A percentile compares a stretch with the other conserved stretches of the same genome.
phyloP scores from a whole-genome alignment of 2,329 filamentous ascomycete genomes.

The Cyphellophora attinorum region DNA sequence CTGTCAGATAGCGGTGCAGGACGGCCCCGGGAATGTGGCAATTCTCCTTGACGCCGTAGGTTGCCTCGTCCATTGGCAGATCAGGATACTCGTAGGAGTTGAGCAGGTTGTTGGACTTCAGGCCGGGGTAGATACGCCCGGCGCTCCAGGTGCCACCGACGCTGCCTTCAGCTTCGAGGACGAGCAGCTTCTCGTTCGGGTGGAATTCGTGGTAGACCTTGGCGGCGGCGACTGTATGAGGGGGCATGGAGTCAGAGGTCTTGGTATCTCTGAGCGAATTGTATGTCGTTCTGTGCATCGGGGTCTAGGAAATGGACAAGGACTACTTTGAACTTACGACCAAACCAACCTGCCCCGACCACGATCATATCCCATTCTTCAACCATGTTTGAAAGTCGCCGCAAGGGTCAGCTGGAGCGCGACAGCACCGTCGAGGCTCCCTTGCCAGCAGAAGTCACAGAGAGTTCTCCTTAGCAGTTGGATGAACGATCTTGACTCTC shows the following conservation, averaged over 20 bases:
- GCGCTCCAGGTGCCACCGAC: slow-evolving; percentile 63
- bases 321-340: no score
- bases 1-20: slow-evolving; percentile 47
- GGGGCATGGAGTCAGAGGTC: no score
- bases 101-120: slow-evolving; percentile 65
- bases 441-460: no score
- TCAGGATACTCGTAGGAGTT: slow-evolving; percentile 67
- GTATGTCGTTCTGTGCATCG: no score
- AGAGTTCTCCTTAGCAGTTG: no score
- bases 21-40: slow-evolving; percentile 51
- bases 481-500: no score
- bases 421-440: no score
- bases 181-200: slow-evolving; percentile 44
- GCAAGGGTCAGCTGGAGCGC: no score
- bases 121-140: slow-evolving; percentile 54
- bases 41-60: slow-evolving; percentile 38
- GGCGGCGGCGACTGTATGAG: slow-evolving; percentile 50
- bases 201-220: slow-evolving; percentile 53
- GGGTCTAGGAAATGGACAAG: no score
- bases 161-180: slow-evolving; percentile 49
- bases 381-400: no score
- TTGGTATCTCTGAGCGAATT: no score
- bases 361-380: not conserved
- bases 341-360: not conserved
- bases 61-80: slow-evolving; percentile 56